phyloP scores from a whole-genome alignment of 176 grass and related monocot genomes.

The Microstegium vimineum region DNA sequence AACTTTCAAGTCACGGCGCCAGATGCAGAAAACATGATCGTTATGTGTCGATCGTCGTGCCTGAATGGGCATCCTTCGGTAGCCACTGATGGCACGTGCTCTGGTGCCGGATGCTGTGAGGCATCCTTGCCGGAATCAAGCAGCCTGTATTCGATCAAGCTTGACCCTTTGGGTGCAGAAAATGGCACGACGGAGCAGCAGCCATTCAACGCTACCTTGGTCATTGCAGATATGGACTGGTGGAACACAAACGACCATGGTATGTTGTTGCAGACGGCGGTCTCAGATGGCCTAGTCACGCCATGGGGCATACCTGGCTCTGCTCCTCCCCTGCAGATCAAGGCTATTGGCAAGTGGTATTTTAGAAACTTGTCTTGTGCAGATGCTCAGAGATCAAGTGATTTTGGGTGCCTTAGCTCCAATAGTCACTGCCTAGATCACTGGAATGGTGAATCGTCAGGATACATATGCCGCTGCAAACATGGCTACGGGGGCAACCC shows the following conservation, averaged over 20 bases:
- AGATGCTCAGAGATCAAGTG: background rate
- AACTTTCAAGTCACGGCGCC: background rate
- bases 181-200: background rate
- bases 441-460: background rate
- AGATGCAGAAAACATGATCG: background rate
- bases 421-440: slow-evolving; percentile 36
- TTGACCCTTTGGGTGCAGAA: background rate
- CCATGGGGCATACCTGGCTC: background rate
- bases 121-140: slow-evolving; percentile 10
- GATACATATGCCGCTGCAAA: slow-evolving; percentile 28
- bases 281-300: background rate
- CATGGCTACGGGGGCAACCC: slow-evolving; percentile 37
- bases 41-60: background rate
- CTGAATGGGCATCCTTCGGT: background rate
- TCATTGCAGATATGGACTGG: slow-evolving; percentile 19
- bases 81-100: slow-evolving; percentile 1
- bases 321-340: background rate
- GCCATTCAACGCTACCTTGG: background rate
- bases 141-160: background rate
- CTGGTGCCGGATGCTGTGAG: slow-evolving; percentile 32
- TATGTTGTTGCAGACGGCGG: slow-evolving; percentile 8
- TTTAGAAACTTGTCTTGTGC: slow-evolving; percentile 18
- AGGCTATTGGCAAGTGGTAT: slow-evolving; percentile 25
- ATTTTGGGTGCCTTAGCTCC: slow-evolving; percentile 23
- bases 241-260: slow-evolving; percentile 8